phyloP scores from a whole-genome alignment of 495 filamentous ascomycete species.

The Cladorrhinum samala region DNA sequence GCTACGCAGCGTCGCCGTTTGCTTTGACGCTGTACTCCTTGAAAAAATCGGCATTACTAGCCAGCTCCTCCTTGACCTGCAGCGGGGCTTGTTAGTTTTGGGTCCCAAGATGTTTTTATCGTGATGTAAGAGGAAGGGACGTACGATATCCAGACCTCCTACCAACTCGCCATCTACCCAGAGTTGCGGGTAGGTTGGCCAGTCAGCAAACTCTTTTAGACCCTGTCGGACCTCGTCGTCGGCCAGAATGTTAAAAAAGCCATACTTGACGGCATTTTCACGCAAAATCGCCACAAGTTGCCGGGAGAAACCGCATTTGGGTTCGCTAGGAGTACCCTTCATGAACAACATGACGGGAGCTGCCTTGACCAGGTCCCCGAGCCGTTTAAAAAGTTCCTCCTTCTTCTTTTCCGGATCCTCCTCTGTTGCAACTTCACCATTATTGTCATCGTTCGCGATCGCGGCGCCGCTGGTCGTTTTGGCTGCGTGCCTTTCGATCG shows the following conservation, averaged over 20 bases:
- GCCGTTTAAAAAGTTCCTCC: constrained; percentile 71
- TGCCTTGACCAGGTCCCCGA: constrained; percentile 79
- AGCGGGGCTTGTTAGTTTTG: constrained; percentile 18
- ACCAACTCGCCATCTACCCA: constrained; percentile 78
- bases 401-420: constrained; percentile 53
- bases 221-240: constrained; percentile 97
- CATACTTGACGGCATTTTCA: constrained; percentile 86
- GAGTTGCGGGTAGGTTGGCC: constrained; percentile 94
- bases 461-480: constrained; percentile 26
- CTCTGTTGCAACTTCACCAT: constrained; percentile 19
- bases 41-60: constrained; percentile 59
- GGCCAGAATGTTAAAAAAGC: constrained; percentile 97
- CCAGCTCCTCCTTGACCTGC: constrained; percentile 36
- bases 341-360: constrained; percentile 97
- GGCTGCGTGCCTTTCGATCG: constrained; percentile 72
- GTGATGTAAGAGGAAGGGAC: constrained; percentile 30
- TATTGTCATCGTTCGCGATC: constrained; percentile 10
- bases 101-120: no score
- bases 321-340: constrained; percentile 83
- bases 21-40: constrained; percentile 55
- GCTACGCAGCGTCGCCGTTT: constrained; percentile 23
- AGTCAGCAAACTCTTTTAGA: constrained; percentile 89
- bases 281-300: constrained; percentile 80
- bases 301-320: constrained; percentile 91
- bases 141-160: constrained; percentile 93